These are phyloP conservation scores for Arthonia radiata DNA, from an alignment of 495 filamentous ascomycete species.

Conservation along the genomic window DNA sequence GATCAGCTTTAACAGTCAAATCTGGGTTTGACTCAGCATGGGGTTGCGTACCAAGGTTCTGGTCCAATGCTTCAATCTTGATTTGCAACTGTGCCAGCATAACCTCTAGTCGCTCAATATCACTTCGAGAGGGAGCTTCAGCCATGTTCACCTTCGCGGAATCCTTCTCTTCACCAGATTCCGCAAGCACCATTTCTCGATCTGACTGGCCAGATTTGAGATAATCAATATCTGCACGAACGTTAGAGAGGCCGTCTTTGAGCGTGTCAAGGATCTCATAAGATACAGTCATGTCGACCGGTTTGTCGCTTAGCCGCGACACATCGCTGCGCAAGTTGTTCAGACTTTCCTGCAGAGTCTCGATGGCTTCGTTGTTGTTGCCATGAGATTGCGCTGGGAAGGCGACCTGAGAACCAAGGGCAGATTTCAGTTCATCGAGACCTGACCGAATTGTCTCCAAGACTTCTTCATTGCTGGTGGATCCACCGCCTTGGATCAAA, in stretches of 20 bases:
- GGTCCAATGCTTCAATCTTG: conserved; percentile 63
- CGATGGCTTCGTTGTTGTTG: conserved; percentile 47
- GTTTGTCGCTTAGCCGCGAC: conserved; percentile 54
- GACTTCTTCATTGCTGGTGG: conserved; percentile 28
- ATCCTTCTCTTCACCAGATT: conserved; percentile 15
- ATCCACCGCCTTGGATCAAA: conserved; percentile 8
- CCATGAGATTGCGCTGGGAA: conserved; percentile 29
- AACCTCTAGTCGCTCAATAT: conserved; percentile 61
- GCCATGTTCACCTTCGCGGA: conserved; percentile 28
- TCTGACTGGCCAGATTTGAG: conserved; percentile 29
- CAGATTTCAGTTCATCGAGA: conserved; percentile 12
- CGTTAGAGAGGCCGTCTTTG: conserved; percentile 44
- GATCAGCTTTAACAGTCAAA: conserved; percentile 28
- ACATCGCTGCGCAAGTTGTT: conserved; percentile 46
- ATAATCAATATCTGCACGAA: conserved; percentile 54
- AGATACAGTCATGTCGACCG: conserved; percentile 49
- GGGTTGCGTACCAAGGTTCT: conserved; percentile 15
- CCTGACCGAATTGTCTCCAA: conserved; percentile 10
- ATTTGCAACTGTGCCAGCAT: conserved; percentile 57
- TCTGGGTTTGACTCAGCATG: conserved; percentile 19
- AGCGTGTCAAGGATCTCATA: conserved; percentile 72
- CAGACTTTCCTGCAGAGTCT: conserved; percentile 63
- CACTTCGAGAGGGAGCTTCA: conserved; percentile 29
- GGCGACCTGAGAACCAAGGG: conserved; percentile 15
- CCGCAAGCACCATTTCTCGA: conserved; percentile 4